Evolutionary conservation across 2,329 filamentous ascomycete genomes (phyloP).

Genomic region (Paraphaeosphaeria sporulosa): DNA sequence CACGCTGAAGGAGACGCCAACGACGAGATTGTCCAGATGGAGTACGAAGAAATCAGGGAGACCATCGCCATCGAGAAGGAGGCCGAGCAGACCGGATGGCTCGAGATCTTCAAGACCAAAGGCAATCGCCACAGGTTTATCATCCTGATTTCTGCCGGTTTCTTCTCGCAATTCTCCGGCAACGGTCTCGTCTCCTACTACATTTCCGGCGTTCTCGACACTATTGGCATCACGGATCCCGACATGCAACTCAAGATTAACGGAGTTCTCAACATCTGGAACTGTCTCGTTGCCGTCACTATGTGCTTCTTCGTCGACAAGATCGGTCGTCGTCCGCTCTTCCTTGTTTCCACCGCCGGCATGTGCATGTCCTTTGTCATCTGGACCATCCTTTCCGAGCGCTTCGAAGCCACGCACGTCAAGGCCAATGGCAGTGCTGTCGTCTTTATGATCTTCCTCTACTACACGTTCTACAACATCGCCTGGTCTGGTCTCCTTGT

Average conservation of each 20-base stretch:
- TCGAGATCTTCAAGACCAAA: constrained; percentile 55
- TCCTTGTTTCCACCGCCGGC: constrained; percentile 54
- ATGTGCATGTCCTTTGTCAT: constrained; percentile 47
- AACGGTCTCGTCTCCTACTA: constrained; percentile 51
- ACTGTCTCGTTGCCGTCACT: constrained; percentile 62
- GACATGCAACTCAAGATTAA: constrained; percentile 51
- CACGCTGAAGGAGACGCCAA: constrained; percentile 65
- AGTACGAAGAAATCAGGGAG: constrained; percentile 60
- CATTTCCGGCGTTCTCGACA: constrained; percentile 43
- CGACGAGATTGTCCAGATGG: constrained; percentile 52
- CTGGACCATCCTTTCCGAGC: constrained; percentile 50
- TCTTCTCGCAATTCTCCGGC: constrained; percentile 62
- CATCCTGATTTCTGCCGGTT: constrained; percentile 61
- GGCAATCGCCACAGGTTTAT: constrained; percentile 64
- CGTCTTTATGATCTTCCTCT: constrained; percentile 61
- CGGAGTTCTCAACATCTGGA: constrained; percentile 65
- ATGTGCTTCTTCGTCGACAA: constrained; percentile 56
- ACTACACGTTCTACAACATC: constrained; percentile 61
- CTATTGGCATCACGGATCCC: constrained; percentile 45
- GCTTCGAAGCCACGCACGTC: constrained; percentile 29
- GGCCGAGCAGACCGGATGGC: constrained; percentile 53
- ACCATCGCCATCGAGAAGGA: constrained; percentile 58
- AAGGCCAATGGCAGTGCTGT: constrained; percentile 52
- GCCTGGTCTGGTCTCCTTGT: constrained; percentile 67
- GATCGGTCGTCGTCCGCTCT: constrained; percentile 64